These are phyloP conservation scores for Boletales sp. DNA, from an alignment of 768 basidiomycete species.

Conservation along the genomic window DNA sequence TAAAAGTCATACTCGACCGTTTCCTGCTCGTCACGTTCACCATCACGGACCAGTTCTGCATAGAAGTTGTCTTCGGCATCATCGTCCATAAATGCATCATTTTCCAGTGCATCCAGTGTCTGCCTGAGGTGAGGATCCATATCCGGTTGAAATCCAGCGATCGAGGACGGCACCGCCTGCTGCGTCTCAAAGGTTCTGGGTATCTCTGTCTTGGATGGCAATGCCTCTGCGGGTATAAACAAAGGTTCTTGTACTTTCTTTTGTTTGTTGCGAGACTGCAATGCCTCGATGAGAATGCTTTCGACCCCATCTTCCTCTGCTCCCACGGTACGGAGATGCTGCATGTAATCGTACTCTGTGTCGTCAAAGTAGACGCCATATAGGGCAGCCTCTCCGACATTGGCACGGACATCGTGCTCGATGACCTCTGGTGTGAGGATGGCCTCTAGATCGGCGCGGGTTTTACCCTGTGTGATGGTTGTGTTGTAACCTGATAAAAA, in stretches of 20 bases:
- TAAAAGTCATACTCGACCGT: constrained; percentile 63
- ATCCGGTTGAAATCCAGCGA: constrained; percentile 88
- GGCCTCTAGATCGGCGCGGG: constrained; percentile 75
- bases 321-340: constrained; percentile 83
- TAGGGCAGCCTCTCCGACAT: constrained; percentile 80
- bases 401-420: constrained; percentile 44
- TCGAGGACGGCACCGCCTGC: constrained; percentile 74
- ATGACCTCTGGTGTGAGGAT: constrained; percentile 47
- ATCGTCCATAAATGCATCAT: constrained; percentile 90
- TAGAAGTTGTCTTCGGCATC: constrained; percentile 75
- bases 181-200: constrained; percentile 73
- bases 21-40: constrained; percentile 62
- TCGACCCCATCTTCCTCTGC: constrained; percentile 78
- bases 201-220: constrained; percentile 73
- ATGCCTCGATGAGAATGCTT: constrained; percentile 77
- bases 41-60: constrained; percentile 62
- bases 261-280: constrained; percentile 32
- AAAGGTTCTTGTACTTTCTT: constrained; percentile 35
- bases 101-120: constrained; percentile 89
- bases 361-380: constrained; percentile 97
- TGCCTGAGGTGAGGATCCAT: constrained; percentile 96
- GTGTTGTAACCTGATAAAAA: not conserved
- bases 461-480: constrained; percentile 59
- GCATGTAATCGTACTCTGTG: constrained; percentile 97
- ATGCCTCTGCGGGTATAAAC: constrained; percentile 60